These are phyloP conservation scores for Moelleriella libera DNA, from an alignment of 2,329 filamentous ascomycete genomes.

Conservation along the genomic window DNA sequence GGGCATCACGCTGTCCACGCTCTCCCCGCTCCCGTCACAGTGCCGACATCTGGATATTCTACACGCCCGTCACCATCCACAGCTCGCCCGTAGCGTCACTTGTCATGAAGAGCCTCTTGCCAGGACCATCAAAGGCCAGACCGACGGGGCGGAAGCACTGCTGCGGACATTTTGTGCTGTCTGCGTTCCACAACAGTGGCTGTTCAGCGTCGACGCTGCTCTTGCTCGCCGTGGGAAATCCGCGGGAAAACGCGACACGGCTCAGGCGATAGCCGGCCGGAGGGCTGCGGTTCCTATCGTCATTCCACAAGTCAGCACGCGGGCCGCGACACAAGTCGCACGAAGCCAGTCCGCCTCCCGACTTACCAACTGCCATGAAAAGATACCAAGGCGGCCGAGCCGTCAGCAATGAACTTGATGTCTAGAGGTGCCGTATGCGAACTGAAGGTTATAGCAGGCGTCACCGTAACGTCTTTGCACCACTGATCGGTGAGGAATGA, in stretches of 20 bases:
- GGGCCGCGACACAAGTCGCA: neutral
- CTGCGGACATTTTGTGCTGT: constrained; percentile 28
- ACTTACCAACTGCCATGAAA: constrained; percentile 47
- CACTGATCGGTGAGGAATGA: constrained; percentile 6
- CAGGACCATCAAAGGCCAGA: constrained; percentile 22
- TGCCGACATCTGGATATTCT: neutral
- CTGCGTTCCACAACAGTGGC: constrained; percentile 33
- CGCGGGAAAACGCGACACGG: constrained; percentile 19
- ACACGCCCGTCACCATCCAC: constrained; percentile 22
- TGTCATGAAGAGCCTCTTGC: constrained; percentile 34
- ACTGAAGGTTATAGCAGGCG: constrained; percentile 12
- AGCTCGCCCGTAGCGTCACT: constrained; percentile 41
- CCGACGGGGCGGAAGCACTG: constrained; percentile 39
- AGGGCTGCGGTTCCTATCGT: constrained; percentile 16
- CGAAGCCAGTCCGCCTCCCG: neutral
- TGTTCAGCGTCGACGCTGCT: constrained; percentile 26
- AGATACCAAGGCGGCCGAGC: constrained; percentile 41
- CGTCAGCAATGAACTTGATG: constrained; percentile 42
- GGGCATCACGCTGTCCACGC: neutral
- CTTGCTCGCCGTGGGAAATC: constrained; percentile 16
- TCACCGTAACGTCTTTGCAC: constrained; percentile 8
- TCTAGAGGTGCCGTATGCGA: constrained; percentile 52
- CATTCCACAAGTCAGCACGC: neutral
- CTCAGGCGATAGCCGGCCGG: constrained; percentile 24
- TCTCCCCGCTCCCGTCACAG: neutral